Evolutionary conservation across 768 basidiomycete species (phyloP), one percentile per base, ranked within the genome.

Genomic region (Grammothele lineata): DNA sequence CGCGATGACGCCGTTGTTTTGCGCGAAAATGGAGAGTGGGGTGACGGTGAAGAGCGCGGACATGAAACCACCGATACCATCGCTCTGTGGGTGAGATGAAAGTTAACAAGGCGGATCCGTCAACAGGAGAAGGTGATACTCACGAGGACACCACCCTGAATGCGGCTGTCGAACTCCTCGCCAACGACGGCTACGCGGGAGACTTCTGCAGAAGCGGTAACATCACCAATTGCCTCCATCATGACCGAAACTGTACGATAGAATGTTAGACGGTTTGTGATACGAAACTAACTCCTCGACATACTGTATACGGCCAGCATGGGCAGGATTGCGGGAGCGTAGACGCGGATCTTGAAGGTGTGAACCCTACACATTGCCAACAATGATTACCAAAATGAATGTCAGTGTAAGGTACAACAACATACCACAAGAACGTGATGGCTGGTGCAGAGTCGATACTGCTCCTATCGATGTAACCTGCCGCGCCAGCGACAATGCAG

Each of bases 201-300:
- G 11, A 88, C 86, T 62, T 93, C 91, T 2, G 85, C 83, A 11
- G 84, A 85, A 0, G 89, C 87, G 1, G 88, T 87, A 55, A 87
- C 80, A 56, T 92, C 90, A 3, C 89, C 89, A 43, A 89, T 91
- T 6, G 87, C 83, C 65, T 92, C 90, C 83, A 92, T 86, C 0
- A 83, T 78, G 0, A 81, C 62, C 0, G 86, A 86, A 6, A 89
- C 80, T 85, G 27, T n/a, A 18, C 33, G 21, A 10, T 12, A 18
- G 23, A 10, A 3, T 26, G 2, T 24, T 43, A 1, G 54, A 30
- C 3, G 8, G 3, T 39, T 26, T 30, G 30, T 21, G 17, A 21
- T 24, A 27, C 12, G 14, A 21, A 22, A 10, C 14, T 40, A 30
- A 14, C 27, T 30, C 8, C 43, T 12, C 36, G 22, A 45, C 69